Conservation (phyloP, 805 yeast species). For the Ogataea paradorogensis region DNA sequence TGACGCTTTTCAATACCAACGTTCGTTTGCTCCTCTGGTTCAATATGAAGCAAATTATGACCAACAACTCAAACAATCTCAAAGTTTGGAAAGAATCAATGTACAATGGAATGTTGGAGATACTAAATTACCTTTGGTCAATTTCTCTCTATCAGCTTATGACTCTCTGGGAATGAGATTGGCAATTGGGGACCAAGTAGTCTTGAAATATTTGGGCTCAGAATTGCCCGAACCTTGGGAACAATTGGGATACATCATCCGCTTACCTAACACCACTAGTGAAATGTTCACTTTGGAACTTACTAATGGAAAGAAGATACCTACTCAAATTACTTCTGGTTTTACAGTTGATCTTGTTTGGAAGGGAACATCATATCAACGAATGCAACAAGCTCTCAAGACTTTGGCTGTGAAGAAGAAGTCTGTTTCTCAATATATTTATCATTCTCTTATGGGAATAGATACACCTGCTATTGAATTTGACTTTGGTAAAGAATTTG, state of each 20-base stretch:
- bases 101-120: conserved; percentile 73
- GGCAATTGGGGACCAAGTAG: conserved; percentile 82
- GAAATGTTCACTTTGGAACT: conserved; percentile 76
- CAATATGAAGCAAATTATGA: conserved; percentile 81
- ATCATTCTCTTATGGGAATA: conserved; percentile 78
- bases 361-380: conserved; percentile 78
- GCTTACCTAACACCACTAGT: conserved; percentile 62
- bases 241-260: conserved; percentile 66
- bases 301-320: conserved; percentile 47
- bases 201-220: conserved; percentile 59
- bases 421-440: conserved; percentile 70
- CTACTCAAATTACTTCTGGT: conserved; percentile 56
- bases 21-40: conserved; percentile 80
- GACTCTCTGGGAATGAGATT: conserved; percentile 66
- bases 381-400: conserved; percentile 80
- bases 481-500: conserved; percentile 19
- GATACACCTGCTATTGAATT: conserved; percentile 64
- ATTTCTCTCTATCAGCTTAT: conserved; percentile 64
- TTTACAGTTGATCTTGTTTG: conserved; percentile 86
- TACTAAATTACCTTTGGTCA: conserved; percentile 62
- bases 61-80: conserved; percentile 68
- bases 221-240: conserved; percentile 61
- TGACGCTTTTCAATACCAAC: conserved; percentile 83
- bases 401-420: conserved; percentile 66
- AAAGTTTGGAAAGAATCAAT: conserved; percentile 66